phyloP scores from a whole-genome alignment of 805 yeast species.

The Candida ulmi region DNA sequence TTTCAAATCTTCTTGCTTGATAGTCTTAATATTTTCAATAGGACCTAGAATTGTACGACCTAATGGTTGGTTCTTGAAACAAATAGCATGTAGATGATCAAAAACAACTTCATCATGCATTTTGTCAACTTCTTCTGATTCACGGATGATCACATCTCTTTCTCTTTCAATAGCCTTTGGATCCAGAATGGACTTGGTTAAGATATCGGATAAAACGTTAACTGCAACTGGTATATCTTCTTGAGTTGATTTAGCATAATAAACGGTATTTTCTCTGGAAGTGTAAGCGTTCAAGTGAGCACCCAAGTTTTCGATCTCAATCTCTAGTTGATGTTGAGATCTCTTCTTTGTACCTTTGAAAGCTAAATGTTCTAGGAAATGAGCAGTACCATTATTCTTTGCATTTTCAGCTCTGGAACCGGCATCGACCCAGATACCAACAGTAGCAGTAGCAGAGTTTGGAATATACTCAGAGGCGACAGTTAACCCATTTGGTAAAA shows the following conservation, averaged over 20 bases:
- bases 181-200: slow-evolving; percentile 81
- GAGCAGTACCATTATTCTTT: slow-evolving; percentile 91
- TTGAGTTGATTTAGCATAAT: slow-evolving; percentile 83
- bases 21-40: slow-evolving; percentile 75
- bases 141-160: slow-evolving; percentile 93
- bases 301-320: slow-evolving; percentile 94
- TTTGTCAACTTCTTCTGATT: slow-evolving; percentile 95
- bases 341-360: slow-evolving; percentile 89
- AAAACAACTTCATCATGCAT: slow-evolving; percentile 98
- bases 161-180: slow-evolving; percentile 87
- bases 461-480: slow-evolving; percentile 91
- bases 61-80: slow-evolving; percentile 83
- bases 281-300: slow-evolving; percentile 98
- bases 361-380: slow-evolving; percentile 92
- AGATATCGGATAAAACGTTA: slow-evolving; percentile 82
- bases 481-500: slow-evolving; percentile 85
- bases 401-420: slow-evolving; percentile 93
- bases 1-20: slow-evolving; percentile 69
- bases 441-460: slow-evolving; percentile 88
- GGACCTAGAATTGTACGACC: slow-evolving; percentile 98
- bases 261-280: slow-evolving; percentile 94
- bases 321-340: slow-evolving; percentile 75
- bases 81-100: slow-evolving; percentile 92
- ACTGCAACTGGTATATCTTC: slow-evolving; percentile 80
- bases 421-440: slow-evolving; percentile 97